Conservation (phyloP, 2,329 filamentous ascomycete genomes). For the Fusarium nematophilum region DNA sequence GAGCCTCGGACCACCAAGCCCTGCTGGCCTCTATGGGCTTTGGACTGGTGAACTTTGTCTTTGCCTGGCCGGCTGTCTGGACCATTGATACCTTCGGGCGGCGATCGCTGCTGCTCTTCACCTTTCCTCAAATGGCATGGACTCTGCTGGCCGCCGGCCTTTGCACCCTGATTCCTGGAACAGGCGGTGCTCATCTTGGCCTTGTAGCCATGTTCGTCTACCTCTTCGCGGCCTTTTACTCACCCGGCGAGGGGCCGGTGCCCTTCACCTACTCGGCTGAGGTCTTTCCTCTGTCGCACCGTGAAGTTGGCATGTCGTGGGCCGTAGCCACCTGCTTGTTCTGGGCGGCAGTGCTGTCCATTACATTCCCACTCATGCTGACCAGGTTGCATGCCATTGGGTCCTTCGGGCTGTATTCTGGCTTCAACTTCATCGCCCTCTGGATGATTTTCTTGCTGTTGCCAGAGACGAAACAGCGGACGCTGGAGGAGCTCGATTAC, state of each 20-base stretch:
- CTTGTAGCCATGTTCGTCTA: slow-evolving; percentile 68
- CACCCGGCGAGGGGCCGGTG: slow-evolving; percentile 71
- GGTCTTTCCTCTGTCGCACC: slow-evolving; percentile 76
- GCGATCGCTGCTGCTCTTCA: slow-evolving; percentile 59
- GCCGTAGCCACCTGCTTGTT: slow-evolving; percentile 74
- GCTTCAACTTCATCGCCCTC: slow-evolving; percentile 65
- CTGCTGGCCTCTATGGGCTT: slow-evolving; percentile 69
- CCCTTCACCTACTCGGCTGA: slow-evolving; percentile 77
- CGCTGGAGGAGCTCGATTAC: slow-evolving; percentile 67
- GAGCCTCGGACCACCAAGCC: slow-evolving; percentile 65
- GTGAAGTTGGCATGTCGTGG: slow-evolving; percentile 78
- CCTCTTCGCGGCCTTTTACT: slow-evolving; percentile 64
- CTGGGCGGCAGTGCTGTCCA: slow-evolving; percentile 69
- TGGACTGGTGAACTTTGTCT: slow-evolving; percentile 68
- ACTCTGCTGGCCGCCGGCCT: slow-evolving; percentile 56
- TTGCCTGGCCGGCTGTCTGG: slow-evolving; percentile 68
- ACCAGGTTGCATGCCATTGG: slow-evolving; percentile 56
- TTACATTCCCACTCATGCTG: slow-evolving; percentile 72
- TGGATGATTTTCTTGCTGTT: slow-evolving; percentile 67
- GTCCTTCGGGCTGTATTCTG: slow-evolving; percentile 66
- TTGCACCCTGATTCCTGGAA: slow-evolving; percentile 62
- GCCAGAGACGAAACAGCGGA: slow-evolving; percentile 69
- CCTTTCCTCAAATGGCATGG: slow-evolving; percentile 57
- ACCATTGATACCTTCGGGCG: slow-evolving; percentile 69
- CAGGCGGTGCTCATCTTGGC: slow-evolving; percentile 50